Percentiles rank a stretch among this genome's conserved stretches.
Conservation (phyloP, 192 early-diverging fungal species). For the Coemansia sp. region DNA sequence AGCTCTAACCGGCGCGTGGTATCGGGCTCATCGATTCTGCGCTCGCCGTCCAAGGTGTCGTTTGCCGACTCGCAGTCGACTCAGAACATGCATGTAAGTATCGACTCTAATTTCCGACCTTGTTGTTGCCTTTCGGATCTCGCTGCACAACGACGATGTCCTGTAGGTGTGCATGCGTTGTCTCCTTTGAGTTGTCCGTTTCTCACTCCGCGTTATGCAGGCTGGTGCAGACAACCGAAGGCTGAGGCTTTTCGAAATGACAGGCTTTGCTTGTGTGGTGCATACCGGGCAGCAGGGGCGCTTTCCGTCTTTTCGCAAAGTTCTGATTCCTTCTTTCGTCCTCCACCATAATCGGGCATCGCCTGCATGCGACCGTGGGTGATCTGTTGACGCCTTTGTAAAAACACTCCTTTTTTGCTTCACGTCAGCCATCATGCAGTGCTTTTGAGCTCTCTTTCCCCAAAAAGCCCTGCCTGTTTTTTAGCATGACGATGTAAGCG, state of each 20-base stretch:
- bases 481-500: background rate
- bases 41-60: slow-evolving; percentile 50
- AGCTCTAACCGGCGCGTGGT: slow-evolving; percentile 49
- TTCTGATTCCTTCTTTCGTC: background rate
- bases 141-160: background rate
- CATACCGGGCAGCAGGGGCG: background rate
- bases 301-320: background rate
- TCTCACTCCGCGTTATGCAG: slow-evolving; percentile 2
- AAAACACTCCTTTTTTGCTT: background rate
- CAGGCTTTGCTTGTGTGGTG: background rate
- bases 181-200: background rate
- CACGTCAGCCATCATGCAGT: background rate
- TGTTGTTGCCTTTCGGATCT: background rate
- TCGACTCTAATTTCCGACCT: background rate
- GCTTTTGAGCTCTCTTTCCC: background rate
- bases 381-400: slow-evolving; percentile 30
- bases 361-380: slow-evolving; percentile 13
- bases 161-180: slow-evolving; percentile 1
- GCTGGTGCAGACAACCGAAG: background rate
- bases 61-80: slow-evolving; percentile 43
- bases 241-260: background rate
- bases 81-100: slow-evolving; percentile 54
- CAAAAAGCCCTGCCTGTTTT: background rate
- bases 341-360: background rate
- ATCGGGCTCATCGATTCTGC: slow-evolving; percentile 51